phyloP scores from a whole-genome alignment of 2,329 filamentous ascomycete species.

The Trichophyton mentagrophytes region DNA sequence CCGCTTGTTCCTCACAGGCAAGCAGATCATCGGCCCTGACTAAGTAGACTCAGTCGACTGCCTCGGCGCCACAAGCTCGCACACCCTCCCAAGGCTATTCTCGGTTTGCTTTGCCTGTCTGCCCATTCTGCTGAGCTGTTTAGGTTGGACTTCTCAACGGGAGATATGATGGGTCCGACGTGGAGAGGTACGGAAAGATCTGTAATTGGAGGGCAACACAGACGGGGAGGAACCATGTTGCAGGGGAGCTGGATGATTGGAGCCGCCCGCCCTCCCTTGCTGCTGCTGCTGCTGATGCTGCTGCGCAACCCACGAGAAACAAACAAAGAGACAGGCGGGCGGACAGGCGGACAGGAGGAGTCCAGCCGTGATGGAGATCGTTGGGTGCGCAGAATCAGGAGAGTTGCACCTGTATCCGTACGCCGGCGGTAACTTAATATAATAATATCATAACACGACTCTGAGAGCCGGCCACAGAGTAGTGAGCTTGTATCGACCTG shows the following conservation, averaged over 20 bases:
- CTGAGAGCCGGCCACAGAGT: no score
- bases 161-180: slow-evolving; percentile 1
- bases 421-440: not conserved
- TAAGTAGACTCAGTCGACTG: not conserved
- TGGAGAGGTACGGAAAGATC: slow-evolving; percentile 3
- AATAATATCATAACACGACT: no score
- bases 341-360: not conserved
- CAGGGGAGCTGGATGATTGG: slow-evolving; percentile 3
- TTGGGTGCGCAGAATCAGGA: not conserved
- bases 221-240: slow-evolving; percentile 1
- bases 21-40: not conserved
- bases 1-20: not conserved
- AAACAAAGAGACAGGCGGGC: not conserved
- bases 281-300: not conserved
- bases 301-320: slow-evolving; percentile 5
- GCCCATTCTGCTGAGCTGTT: not conserved
- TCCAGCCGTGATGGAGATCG: not conserved
- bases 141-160: slow-evolving; percentile 1
- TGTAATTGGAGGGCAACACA: slow-evolving; percentile 5
- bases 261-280: not conserved
- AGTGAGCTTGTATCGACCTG: no score
- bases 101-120: not conserved
- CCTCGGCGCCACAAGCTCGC: not conserved
- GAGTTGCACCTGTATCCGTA: not conserved
- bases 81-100: not conserved